A percentile compares a stretch with the other conserved stretches of the same genome.
Conservation (phyloP, 2,329 filamentous ascomycete species). For the Fusarium tricinctum region DNA sequence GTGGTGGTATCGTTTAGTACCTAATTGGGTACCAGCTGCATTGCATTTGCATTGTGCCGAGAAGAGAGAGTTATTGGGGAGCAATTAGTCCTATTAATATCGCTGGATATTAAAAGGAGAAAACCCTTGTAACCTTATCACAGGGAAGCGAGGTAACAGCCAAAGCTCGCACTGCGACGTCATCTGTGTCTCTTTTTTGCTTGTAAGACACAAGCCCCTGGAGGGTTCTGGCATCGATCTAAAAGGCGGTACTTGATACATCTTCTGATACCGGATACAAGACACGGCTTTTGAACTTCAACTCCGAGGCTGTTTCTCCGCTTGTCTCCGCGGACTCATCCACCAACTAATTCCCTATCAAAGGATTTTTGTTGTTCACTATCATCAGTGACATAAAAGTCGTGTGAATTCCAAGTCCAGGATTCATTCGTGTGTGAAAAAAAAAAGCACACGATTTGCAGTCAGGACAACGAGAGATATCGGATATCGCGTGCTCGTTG, state of each 20-base stretch:
- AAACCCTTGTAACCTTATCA: no score
- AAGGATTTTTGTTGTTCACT: background rate
- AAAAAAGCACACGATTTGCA: constrained; percentile 36
- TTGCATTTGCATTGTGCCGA: background rate
- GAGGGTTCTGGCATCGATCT: constrained; percentile 34
- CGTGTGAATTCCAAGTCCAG: background rate
- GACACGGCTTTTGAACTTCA: constrained; percentile 40
- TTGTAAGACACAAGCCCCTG: constrained; percentile 39
- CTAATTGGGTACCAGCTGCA: constrained; percentile 26
- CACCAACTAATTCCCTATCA: constrained; percentile 33
- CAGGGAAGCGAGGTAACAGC: no score
- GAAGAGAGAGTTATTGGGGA: constrained; percentile 17
- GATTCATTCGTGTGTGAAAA: constrained; percentile 9
- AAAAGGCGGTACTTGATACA: constrained; percentile 12
- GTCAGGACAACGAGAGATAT: constrained; percentile 34
- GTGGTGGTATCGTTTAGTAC: constrained; percentile 20
- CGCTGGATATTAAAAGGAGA: constrained; percentile 16
- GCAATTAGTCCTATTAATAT: constrained; percentile 35
- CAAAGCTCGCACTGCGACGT: constrained; percentile 34
- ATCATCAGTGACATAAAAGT: constrained; percentile 2
- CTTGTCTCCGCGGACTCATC: constrained; percentile 39
- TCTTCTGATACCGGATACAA: constrained; percentile 25
- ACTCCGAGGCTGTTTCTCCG: constrained; percentile 46
- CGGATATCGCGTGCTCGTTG: constrained; percentile 39
- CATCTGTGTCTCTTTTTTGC: constrained; percentile 29